These are phyloP conservation scores for Phytophthora citrophthora DNA, from an alignment of 352 stramenopile genomes.

Conservation along the genomic window DNA sequence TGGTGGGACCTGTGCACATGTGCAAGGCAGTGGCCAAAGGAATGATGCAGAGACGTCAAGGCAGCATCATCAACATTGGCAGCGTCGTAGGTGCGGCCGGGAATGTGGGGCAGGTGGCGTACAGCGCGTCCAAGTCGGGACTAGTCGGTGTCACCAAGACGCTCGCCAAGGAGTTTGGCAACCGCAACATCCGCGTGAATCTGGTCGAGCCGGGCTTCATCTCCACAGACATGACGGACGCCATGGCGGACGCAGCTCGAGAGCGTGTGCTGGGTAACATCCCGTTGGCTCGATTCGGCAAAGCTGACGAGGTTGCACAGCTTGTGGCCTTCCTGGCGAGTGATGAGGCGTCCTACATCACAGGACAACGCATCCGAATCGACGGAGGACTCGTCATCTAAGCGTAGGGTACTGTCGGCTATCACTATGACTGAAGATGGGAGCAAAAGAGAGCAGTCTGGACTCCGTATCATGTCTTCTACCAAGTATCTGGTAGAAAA, in stretches of 20 bases:
- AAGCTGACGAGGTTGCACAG: conserved; percentile 75
- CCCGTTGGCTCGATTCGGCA: conserved; percentile 65
- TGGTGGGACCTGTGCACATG: conserved; percentile 77
- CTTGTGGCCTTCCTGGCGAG: conserved; percentile 83
- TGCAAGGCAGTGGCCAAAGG: conserved; percentile 74
- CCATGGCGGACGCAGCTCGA: conserved; percentile 58
- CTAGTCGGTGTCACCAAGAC: conserved; percentile 79
- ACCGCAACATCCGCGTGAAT: conserved; percentile 88
- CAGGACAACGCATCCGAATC: conserved; percentile 81
- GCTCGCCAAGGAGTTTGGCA: conserved; percentile 85
- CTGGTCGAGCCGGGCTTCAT: conserved; percentile 89
- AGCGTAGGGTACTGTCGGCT: too few relatives aligned
- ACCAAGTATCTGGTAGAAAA: neutral
- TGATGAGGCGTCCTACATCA: conserved; percentile 85
- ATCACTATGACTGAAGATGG: conserved; percentile 25
- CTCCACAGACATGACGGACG: conserved; percentile 79
- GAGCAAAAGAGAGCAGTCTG: conserved; percentile 26
- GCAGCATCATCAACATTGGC: conserved; percentile 85
- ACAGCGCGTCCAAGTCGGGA: conserved; percentile 84
- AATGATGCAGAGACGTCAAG: conserved; percentile 79
- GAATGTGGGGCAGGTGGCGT: conserved; percentile 82
- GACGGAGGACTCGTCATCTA: conserved; percentile 76
- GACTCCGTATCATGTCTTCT: conserved; percentile 26
- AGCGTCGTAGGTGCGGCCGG: conserved; percentile 80
- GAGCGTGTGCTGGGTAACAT: conserved; percentile 59